Evolutionary conservation across 768 basidiomycete species (phyloP), one percentile per base, ranked within the genome.

Genomic region (Lyophyllum semitale): DNA sequence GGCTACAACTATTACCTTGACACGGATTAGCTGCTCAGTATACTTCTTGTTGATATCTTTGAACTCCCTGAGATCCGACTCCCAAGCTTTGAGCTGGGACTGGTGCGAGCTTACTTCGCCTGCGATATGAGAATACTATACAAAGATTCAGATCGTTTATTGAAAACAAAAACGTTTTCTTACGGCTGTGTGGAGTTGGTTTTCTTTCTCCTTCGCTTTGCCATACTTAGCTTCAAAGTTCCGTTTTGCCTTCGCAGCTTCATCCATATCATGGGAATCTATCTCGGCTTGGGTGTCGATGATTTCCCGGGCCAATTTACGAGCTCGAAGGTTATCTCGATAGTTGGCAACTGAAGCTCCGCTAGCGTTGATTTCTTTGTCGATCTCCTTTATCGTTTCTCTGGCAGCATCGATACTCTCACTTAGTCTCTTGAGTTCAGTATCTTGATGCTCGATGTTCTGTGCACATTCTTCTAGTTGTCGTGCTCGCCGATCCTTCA

Each of bases 21-120:
- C 95, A 76, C 88, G 91, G 64, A 98, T 84, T 47, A 98, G 80
- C 66, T 98, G 95, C 51, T 93, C 88, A 11, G 88, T 91, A 66
- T 96, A 97, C 58, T 82, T 82, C 70, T 87, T 89, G 65, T 89
- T 84, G 63, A 94, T 83, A 59, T 94, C 84, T 69, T 91, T 92
- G 78, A 88, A 98, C 57, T 96, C 94, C 61, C 79, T 83, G 50
- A 93, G 69, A 66, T 97, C 94, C 37, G 63, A 73, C 65, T 93
- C 83, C 61, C 84, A 73, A 25, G 78, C 79, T 66, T 84, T 82
- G 51, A 89, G 70, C 59, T 91, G 89, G 26, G 81, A 80, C 60
- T 82, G 79, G 62, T 86, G 75, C 7, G 90, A 88, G 55, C 83
- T 85, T 23, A 98, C 73, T 72, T 96, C 93, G 56, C 95, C 96